These are phyloP conservation scores for Salicornia ramosissima DNA, from an alignment of 148 eudicot species.

Conservation along the genomic window DNA sequence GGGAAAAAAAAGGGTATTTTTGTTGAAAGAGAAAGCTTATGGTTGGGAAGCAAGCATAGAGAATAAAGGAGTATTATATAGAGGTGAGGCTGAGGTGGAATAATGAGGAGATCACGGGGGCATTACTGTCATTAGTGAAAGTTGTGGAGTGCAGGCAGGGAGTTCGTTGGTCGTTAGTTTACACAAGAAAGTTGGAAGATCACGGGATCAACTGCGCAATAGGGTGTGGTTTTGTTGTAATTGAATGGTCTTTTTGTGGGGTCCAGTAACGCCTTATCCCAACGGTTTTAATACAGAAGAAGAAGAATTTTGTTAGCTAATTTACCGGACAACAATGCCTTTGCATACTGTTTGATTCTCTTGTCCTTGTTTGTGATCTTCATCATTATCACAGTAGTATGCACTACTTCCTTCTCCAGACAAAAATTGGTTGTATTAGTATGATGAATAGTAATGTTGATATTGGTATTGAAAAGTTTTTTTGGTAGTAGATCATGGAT, in stretches of 20 bases:
- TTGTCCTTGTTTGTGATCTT: too few species aligned
- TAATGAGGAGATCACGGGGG: background rate
- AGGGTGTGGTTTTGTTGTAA: conserved; percentile 7
- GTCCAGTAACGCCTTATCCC: background rate
- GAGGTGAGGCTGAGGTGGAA: too few species aligned
- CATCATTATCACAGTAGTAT: too few species aligned
- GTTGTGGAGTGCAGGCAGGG: background rate
- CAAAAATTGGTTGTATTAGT: too few species aligned
- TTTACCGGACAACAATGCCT: too few species aligned
- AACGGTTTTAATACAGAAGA: background rate
- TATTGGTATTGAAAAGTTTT: too few species aligned
- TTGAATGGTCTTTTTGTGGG: conserved; percentile 17
- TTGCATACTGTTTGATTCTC: too few species aligned
- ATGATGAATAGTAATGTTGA: too few species aligned
- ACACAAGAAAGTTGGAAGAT: conserved; percentile 5
- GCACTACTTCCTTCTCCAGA: too few species aligned
- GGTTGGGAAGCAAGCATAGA: too few species aligned
- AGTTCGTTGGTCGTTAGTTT: conserved; percentile 51
- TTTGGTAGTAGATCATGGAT: too few species aligned
- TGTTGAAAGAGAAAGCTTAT: background rate
- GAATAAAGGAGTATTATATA: background rate
- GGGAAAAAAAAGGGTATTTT: too few species aligned
- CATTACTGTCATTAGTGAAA: background rate
- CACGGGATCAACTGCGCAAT: conserved; percentile 60
- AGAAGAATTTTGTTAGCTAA: background rate